Base-by-base conservation (phyloP, 1,284 basidiomycete species). In the Cutaneotrichosporon daszewskae region DNA sequence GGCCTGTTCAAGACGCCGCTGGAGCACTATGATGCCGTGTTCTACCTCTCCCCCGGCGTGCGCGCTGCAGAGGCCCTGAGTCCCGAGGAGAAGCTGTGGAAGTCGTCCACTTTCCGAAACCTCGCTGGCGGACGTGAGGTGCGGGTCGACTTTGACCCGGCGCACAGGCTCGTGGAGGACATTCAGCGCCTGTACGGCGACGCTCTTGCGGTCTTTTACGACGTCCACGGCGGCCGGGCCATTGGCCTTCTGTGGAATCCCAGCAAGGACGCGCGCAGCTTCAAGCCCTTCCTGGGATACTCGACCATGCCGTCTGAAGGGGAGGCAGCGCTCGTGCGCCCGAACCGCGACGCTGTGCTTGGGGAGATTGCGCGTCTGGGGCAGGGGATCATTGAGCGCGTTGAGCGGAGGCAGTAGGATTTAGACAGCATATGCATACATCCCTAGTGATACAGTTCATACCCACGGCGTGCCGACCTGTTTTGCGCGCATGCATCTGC, bases 241-340 rank as follows among this genome's bases (percentile, higher is more conserved):
- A 82, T 94, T 41, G 92, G 87, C 7, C 83, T 79, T 0, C 79
- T 96, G 1, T 97, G 90, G 86, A 88, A 95, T 59, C 85, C 87
- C 0, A 31, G 17, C 26, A 37, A 37, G 16, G 54, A 60, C 11
- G 59, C 66, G 37, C 64, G 75, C 35, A 76, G 80, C 3, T 90
- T 95, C 76, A 82, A 87, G 59, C 87, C 92, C 5, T 74, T 90
- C 40, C 79, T 87, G 14, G 85, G 84, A 3, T 94, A 85, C 71
- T 86, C 33, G 83, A 1, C 80, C 79, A 38, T 23, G 26, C 43
- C 40, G 25, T 25, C 37, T 13, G 20, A 31, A 5, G 37, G 67
- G 52, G 80, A 81, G 43, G 63, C 71, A 55, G 77, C 74, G 7
- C 62, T 79, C n/a, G 85, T 95, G 0, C 60, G 71, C 16, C 67